phyloP scores from a whole-genome alignment of 208 protist genomes.

The Leishmania martiniquensis region DNA sequence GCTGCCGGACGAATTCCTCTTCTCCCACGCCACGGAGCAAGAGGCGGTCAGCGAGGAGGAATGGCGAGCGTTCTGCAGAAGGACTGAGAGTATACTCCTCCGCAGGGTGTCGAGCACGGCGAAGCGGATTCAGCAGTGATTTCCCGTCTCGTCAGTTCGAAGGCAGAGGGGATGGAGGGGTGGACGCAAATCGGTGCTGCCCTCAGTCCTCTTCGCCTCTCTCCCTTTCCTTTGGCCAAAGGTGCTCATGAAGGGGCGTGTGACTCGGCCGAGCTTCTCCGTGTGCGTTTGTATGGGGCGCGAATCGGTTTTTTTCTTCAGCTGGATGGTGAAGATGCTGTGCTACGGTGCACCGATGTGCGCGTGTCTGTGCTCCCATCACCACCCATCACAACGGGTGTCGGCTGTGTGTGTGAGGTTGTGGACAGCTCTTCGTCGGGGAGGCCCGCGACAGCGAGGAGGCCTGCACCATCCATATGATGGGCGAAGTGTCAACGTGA shows the following conservation, averaged over 20 bases:
- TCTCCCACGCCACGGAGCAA: conserved; percentile 32
- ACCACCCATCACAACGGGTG: not conserved
- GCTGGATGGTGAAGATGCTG: too few relatives aligned
- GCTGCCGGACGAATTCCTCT: conserved; percentile 47
- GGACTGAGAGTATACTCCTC: conserved; percentile 1
- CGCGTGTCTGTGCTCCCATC: too few relatives aligned
- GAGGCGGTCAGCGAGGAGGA: conserved; percentile 34
- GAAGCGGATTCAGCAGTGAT: not conserved
- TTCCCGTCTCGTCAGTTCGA: too few relatives aligned
- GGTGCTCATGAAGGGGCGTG: too few relatives aligned
- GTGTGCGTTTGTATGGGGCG: too few relatives aligned
- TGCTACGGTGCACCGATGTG: too few relatives aligned
- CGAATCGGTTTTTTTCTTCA: too few relatives aligned
- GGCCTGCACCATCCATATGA: not conserved
- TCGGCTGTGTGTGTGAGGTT: not conserved
- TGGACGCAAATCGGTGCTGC: too few relatives aligned
- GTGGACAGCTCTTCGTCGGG: not conserved
- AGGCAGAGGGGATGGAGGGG: too few relatives aligned
- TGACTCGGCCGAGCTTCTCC: too few relatives aligned
- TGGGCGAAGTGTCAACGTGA: not conserved
- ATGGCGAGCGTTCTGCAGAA: conserved; percentile 31
- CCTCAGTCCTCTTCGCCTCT: too few relatives aligned
- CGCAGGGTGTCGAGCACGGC: not conserved
- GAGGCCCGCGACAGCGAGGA: not conserved
- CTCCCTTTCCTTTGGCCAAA: too few relatives aligned